phyloP scores from a whole-genome alignment of 2,329 filamentous ascomycete genomes.

The Scytalidium lignicola region DNA sequence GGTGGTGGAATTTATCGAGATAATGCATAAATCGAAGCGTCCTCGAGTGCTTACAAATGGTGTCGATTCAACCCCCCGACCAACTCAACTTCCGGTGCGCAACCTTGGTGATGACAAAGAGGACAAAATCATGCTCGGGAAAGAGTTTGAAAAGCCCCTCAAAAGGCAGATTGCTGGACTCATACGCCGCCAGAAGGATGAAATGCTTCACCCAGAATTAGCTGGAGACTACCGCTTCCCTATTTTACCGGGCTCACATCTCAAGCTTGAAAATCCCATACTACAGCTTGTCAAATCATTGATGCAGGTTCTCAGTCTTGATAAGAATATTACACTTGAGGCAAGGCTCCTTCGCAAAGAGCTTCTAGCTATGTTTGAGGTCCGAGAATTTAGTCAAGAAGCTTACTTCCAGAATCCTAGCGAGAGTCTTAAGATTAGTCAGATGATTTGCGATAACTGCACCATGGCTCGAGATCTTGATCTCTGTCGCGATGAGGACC shows the following conservation, averaged over 20 bases:
- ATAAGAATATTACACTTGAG: constrained; percentile 86
- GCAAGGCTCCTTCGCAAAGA: constrained; percentile 85
- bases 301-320: constrained; percentile 86
- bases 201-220: constrained; percentile 84
- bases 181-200: constrained; percentile 80
- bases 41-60: constrained; percentile 42
- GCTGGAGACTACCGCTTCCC: constrained; percentile 86
- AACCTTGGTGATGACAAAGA: constrained; percentile 55
- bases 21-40: constrained; percentile 85
- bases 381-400: constrained; percentile 86
- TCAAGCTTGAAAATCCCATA: constrained; percentile 63
- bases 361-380: constrained; percentile 81
- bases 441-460: constrained; percentile 85
- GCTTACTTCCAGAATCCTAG: constrained; percentile 86
- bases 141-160: constrained; percentile 79
- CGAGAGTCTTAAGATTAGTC: constrained; percentile 64
- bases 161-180: constrained; percentile 82
- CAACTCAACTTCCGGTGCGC: constrained; percentile 53
- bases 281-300: constrained; percentile 89
- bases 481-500: constrained; percentile 81
- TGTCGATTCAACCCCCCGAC: constrained; percentile 46
- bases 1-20: constrained; percentile 89
- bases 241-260: constrained; percentile 66
- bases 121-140: constrained; percentile 63
- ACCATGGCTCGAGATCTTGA: constrained; percentile 86